phyloP scores from a whole-genome alignment of 805 yeast species.

The Ogataea wickerhamii region DNA sequence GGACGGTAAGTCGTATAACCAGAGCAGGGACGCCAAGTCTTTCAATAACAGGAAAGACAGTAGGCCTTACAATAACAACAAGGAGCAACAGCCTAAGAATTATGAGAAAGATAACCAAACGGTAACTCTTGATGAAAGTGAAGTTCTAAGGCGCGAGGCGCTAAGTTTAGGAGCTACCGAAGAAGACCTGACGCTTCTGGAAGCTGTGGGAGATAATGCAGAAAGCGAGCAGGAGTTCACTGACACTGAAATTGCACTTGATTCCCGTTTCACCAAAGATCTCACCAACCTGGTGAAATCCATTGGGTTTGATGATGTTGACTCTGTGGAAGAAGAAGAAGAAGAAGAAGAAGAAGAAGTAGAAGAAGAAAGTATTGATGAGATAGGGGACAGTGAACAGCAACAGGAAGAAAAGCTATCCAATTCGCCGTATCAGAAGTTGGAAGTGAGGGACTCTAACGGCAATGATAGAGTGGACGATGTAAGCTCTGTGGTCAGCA shows the following conservation, averaged over 20 bases:
- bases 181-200: conserved; percentile 66
- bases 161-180: conserved; percentile 81
- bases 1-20: no score
- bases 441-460: conserved; percentile 7
- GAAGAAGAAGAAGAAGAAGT: conserved; percentile 34
- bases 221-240: conserved; percentile 52
- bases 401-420: conserved; percentile 32
- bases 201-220: conserved; percentile 46
- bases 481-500: conserved; percentile 50
- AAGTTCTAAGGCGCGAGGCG: conserved; percentile 65
- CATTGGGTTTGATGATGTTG: conserved; percentile 55
- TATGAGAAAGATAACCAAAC: no score
- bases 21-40: no score
- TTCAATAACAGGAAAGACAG: no score
- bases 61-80: no score
- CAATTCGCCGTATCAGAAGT: conserved; percentile 21
- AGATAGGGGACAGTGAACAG: conserved; percentile 37
- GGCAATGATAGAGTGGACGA: conserved; percentile 27
- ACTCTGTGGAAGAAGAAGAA: conserved; percentile 35
- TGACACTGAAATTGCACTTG: conserved; percentile 38
- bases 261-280: conserved; percentile 48
- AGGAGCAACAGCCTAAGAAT: no score
- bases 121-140: conserved; percentile 13
- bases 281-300: conserved; percentile 59
- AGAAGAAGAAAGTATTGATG: conserved; percentile 37